Conservation (phyloP, 495 filamentous ascomycete species). For the Aspergillus cristatus region DNA sequence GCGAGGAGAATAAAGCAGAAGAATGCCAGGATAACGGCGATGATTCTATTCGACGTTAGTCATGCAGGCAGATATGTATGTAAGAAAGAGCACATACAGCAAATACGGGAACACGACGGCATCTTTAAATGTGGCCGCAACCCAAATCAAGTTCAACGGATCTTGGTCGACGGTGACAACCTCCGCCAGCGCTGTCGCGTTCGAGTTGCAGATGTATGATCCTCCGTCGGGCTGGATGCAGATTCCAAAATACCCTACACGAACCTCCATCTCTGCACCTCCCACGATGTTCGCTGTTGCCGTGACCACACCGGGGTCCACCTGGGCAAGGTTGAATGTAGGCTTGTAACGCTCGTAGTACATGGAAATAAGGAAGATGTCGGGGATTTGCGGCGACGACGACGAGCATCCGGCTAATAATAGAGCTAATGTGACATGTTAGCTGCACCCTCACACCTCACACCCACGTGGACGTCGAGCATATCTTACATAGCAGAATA, state of each 20-base stretch:
- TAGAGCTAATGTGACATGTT: conserved; percentile 43
- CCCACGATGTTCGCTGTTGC: conserved; percentile 60
- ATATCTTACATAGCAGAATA: conserved; percentile 80
- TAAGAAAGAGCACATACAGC: conserved; percentile 37
- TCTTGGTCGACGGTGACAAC: conserved; percentile 58
- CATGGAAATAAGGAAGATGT: conserved; percentile 62
- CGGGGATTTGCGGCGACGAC: conserved; percentile 56
- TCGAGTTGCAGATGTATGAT: conserved; percentile 57
- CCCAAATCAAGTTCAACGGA: conserved; percentile 63
- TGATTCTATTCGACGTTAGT: conserved; percentile 39
- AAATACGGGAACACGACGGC: conserved; percentile 62
- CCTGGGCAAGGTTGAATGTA: conserved; percentile 60
- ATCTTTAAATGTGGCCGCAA: conserved; percentile 64
- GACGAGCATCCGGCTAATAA: conserved; percentile 62
- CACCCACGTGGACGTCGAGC: neutral
- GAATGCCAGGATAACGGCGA: conserved; percentile 62
- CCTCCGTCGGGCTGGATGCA: conserved; percentile 55
- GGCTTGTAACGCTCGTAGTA: conserved; percentile 59
- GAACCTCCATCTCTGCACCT: conserved; percentile 53
- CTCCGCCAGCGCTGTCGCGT: conserved; percentile 54
- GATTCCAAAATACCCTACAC: conserved; percentile 64
- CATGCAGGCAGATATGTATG: neutral
- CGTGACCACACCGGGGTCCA: conserved; percentile 68
- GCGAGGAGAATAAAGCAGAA: conserved; percentile 61
- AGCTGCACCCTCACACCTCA: conserved; percentile 13